Evolutionary conservation across 2,329 filamentous ascomycete genomes (phyloP), one percentile per base, ranked within the genome.

Genomic region (Bisporella sp.): DNA sequence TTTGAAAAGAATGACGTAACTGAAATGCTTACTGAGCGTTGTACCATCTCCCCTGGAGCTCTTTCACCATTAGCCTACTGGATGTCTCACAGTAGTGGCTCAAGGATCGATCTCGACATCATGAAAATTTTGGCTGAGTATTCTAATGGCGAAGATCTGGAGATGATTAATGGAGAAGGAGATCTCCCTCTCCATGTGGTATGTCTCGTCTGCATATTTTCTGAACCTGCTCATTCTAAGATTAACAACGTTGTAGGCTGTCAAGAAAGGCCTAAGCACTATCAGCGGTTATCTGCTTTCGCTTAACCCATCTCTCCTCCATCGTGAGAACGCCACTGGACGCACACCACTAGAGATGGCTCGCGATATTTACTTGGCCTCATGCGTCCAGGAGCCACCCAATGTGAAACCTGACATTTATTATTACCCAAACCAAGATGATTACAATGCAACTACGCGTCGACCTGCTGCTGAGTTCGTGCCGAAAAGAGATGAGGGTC

Each of bases 231-330:
- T 65, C 8, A 46, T 48, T 4, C 54, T 57, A 89, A 93, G 64
- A 91, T 91, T 57, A 80, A 86, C 0, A 86, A 86, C 0, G 89
- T 89, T 1, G 76, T 79, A 12, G 93, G 87, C 0, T 21, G 21
- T 21, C 3, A 21, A 21, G 21, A 21, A 21, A 21, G 21, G 21
- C 2, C 21, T 21, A 21, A 21, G 21, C 21, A 21, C 21, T 21
- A 21, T 21, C 21, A 21, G 21, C 21, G 21, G 21, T 21, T 21
- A 2, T 21, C 3, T 21, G 21, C 21, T 21, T 21, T 21, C 21
- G 21, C 21, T 21, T 3, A 21, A 21, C 21, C 21, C 21, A 21
- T 21, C 21, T 21, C 21, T 21, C 21, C 21, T 21, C 21, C 21
- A 21, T 21, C 21, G 21, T 21, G 21, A 21, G 3, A 21, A 21